Percentiles rank a stretch among this genome's conserved stretches.
Conservation (phyloP, 2,329 filamentous ascomycete genomes). For the Hysterium pulicare region DNA sequence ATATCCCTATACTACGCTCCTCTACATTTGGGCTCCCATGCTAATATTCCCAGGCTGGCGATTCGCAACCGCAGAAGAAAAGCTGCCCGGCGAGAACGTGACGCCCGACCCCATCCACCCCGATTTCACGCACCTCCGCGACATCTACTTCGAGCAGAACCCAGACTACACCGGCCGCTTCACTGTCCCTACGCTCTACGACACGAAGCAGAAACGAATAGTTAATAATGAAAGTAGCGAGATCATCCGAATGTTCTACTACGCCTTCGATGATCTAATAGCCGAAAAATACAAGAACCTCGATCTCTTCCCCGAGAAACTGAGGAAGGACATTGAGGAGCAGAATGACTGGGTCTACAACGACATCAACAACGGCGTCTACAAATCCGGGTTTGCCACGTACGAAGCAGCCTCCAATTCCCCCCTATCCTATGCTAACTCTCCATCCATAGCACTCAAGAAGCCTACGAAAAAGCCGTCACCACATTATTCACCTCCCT, state of each 20-base stretch:
- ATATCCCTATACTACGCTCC: slow-evolving; percentile 18
- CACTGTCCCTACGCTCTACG: slow-evolving; percentile 84
- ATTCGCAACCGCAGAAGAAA: slow-evolving; percentile 66
- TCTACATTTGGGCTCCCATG: not conserved
- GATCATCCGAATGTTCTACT: slow-evolving; percentile 87
- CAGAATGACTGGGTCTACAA: slow-evolving; percentile 54
- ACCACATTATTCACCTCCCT: slow-evolving; percentile 47
- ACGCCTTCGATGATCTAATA: slow-evolving; percentile 67
- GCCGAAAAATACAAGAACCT: slow-evolving; percentile 43
- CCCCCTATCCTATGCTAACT: slow-evolving; percentile 22
- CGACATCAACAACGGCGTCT: slow-evolving; percentile 52
- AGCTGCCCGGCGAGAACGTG: slow-evolving; percentile 54
- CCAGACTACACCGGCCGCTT: slow-evolving; percentile 73
- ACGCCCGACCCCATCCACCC: slow-evolving; percentile 62
- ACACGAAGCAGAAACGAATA: slow-evolving; percentile 70
- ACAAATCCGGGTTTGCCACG: slow-evolving; percentile 53
- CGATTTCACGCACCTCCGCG: slow-evolving; percentile 68
- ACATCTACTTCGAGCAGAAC: slow-evolving; percentile 76
- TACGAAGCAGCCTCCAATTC: slow-evolving; percentile 16
- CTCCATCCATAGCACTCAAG: slow-evolving; percentile 36
- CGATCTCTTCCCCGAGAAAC: slow-evolving; percentile 44
- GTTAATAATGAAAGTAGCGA: slow-evolving; percentile 92
- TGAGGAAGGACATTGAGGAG: slow-evolving; percentile 46
- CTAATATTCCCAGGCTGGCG: slow-evolving; percentile 65
- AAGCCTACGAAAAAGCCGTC: slow-evolving; percentile 48